Percentiles rank a stretch among this genome's conserved stretches.
Evolutionary conservation across 371 early-diverging fungal species (phyloP).

Genomic region (Mortierella sp.): DNA sequence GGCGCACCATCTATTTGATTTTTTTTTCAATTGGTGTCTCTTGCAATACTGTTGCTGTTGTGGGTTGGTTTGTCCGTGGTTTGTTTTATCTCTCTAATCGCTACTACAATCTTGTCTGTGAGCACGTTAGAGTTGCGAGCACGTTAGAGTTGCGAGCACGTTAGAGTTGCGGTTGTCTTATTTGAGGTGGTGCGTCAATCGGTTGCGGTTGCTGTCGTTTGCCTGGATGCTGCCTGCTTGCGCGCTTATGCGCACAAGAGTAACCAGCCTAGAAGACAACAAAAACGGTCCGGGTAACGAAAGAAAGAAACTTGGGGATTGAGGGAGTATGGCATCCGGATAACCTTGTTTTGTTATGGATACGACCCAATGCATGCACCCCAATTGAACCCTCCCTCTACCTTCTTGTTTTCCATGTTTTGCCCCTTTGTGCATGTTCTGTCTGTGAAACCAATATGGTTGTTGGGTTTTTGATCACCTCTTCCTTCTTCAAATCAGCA

Average conservation of each 20-base stretch:
- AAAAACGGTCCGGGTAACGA: background rate
- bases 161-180: too few species aligned
- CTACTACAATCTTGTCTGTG: too few species aligned
- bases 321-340: background rate
- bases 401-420: background rate
- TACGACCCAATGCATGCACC: background rate
- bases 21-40: background rate
- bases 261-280: background rate
- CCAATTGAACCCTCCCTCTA: background rate
- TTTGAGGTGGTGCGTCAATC: too few species aligned
- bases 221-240: background rate
- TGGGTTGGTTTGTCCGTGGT: too few species aligned
- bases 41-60: background rate
- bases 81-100: too few species aligned
- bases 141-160: too few species aligned
- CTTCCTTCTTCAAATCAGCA: background rate
- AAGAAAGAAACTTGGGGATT: background rate
- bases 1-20: background rate
- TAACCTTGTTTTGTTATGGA: background rate
- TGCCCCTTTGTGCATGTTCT: background rate
- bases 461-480: background rate
- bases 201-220: too few species aligned
- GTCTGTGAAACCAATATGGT: slow-evolving; percentile 5
- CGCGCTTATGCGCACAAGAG: background rate
- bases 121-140: too few species aligned